phyloP scores from a whole-genome alignment of 331 rosid genomes.

The Malus hybrid region DNA sequence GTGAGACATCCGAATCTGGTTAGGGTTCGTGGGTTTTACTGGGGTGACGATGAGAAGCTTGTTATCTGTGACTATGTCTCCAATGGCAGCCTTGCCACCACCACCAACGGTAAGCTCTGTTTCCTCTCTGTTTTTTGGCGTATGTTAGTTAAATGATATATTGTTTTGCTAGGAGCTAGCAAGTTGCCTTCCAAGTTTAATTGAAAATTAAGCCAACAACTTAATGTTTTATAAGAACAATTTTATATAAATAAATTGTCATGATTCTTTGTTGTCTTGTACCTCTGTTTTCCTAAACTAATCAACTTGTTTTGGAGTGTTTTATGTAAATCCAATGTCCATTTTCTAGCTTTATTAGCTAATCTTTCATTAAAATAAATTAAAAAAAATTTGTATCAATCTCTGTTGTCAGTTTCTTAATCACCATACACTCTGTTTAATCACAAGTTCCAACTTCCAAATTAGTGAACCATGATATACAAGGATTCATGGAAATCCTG shows the following conservation, averaged over 20 bases:
- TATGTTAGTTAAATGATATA: neutral
- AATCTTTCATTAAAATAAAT: neutral
- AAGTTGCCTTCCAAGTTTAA: neutral
- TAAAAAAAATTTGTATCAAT: neutral
- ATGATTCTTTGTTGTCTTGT: neutral
- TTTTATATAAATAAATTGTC: neutral
- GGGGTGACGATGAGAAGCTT: constrained; percentile 86
- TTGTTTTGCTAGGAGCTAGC: neutral
- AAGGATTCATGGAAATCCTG: neutral
- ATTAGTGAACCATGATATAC: neutral
- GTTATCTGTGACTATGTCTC: constrained; percentile 60
- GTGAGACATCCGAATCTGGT: constrained; percentile 72
- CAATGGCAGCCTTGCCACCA: constrained; percentile 58
- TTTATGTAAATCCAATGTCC: neutral
- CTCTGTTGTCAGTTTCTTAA: neutral
- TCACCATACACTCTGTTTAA: neutral
- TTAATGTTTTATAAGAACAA: neutral
- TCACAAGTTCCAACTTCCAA: neutral
- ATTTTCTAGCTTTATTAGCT: neutral
- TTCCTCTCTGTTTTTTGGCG: neutral
- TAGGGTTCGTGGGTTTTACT: constrained; percentile 59
- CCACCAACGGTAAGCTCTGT: constrained; percentile 47
- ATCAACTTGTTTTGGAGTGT: neutral
- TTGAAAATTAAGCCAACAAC: neutral
- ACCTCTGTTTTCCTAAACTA: neutral